Evolutionary conservation across 306 rosid genomes (phyloP), one percentile per base, ranked within the genome.

Genomic region (Vigna radiata): DNA sequence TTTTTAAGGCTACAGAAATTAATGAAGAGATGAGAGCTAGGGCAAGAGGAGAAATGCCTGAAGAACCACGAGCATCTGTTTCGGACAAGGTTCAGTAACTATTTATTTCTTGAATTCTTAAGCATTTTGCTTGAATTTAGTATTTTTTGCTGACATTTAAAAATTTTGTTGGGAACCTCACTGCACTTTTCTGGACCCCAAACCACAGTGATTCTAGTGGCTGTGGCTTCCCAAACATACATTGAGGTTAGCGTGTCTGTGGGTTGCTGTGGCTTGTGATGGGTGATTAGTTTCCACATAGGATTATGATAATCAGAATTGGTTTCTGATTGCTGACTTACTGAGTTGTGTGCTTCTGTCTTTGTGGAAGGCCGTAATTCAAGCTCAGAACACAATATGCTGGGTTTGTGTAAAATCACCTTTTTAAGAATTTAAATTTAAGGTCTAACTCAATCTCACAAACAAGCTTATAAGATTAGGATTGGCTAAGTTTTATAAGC

Each of bases 1-100:
- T 66, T 29, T 75, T 62, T 86, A 36, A 91, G 98, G 90, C 87
- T 71, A 58, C 81, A 2, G 98, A 94, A 86, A 84, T 87, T 80
- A 94, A 89, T 83, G 98, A 85, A 79, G 96, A 87, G 77, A 86
- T 87, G 91, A 87, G 43, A 85, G 88, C 84, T 65, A 91, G 88
- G 90, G 80, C 88, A 74, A 88, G 96, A 83, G 89, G 96, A 82
- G 95, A 92, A 39, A 52, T 83, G 66, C 86, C 85, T 73, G 91
- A 81, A 65, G 91, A 82, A 80, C 83, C 82, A 72, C 86, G 80
- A 8, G 72, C 76, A 71, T 90, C 92, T 0, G 72, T 76, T 77
- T 21, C 77, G 18, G 98, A 94, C 86, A 94, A 87, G 97, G 98
- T 94, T 67, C 68, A 70, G 41, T 73, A 49, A 75, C 67, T 43